phyloP scores from a whole-genome alignment of 495 filamentous ascomycete genomes.

The Physcia stellaris region DNA sequence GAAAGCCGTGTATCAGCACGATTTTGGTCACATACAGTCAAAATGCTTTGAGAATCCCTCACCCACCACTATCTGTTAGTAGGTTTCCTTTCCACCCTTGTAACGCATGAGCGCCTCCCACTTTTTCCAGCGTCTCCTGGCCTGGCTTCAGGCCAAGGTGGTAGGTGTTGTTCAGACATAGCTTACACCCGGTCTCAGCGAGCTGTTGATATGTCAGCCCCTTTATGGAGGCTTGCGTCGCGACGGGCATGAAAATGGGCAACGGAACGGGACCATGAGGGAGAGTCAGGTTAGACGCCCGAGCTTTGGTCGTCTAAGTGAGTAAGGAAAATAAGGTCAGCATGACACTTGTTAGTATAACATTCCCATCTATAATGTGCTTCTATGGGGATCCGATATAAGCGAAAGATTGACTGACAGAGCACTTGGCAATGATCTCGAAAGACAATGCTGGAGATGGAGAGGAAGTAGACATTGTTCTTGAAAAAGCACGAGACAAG shows the following conservation, averaged over 20 bases:
- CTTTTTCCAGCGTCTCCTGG: conserved; percentile 67
- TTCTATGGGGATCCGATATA: neutral
- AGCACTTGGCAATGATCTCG: conserved; percentile 69
- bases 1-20: neutral
- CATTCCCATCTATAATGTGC: neutral
- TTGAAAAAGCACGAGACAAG: too few relatives aligned
- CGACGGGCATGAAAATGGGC: conserved; percentile 96
- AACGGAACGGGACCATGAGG: conserved; percentile 84
- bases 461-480: conserved; percentile 12
- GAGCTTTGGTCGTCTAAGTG: conserved; percentile 77
- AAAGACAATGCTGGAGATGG: conserved; percentile 70
- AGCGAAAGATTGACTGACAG: conserved; percentile 36
- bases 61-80: conserved; percentile 96
- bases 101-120: conserved; percentile 85
- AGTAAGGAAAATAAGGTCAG: conserved; percentile 1
- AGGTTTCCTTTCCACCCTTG: conserved; percentile 95
- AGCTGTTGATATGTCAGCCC: conserved; percentile 88
- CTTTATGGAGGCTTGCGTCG: conserved; percentile 94
- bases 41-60: too few relatives aligned
- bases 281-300: conserved; percentile 77
- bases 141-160: conserved; percentile 92
- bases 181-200: conserved; percentile 70
- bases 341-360: neutral
- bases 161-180: conserved; percentile 96
- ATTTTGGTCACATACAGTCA: too few relatives aligned